These are phyloP conservation scores for Vitis hybrid DNA, from an alignment of 177 flowering plant species.

Conservation along the genomic window DNA sequence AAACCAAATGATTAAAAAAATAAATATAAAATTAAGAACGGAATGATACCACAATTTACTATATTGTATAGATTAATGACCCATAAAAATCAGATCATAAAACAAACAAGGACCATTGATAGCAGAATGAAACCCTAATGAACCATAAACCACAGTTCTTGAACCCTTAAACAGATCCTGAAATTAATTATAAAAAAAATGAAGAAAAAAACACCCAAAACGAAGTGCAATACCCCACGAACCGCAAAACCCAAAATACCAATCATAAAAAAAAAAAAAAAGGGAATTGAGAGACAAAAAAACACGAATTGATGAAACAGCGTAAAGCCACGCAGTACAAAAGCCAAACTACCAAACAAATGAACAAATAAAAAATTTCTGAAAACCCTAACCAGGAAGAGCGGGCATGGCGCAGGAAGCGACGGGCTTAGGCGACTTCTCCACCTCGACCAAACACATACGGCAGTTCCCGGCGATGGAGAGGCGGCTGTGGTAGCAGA, in stretches of 20 bases:
- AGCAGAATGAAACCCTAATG: background rate
- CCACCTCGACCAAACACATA: constrained; percentile 99
- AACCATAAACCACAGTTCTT: background rate
- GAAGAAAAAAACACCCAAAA: background rate
- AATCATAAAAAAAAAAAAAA: background rate
- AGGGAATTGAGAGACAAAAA: background rate
- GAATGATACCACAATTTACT: no score
- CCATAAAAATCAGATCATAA: background rate
- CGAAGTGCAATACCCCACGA: background rate
- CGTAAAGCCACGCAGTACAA: background rate
- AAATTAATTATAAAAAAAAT: background rate
- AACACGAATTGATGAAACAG: background rate
- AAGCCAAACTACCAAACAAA: background rate
- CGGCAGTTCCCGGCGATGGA: constrained; percentile 98
- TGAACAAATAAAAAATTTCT: background rate
- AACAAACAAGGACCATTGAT: constrained; percentile 1
- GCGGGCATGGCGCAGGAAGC: constrained; percentile 99
- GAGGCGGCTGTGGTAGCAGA: constrained; percentile 86
- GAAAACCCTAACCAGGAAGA: constrained; percentile 67
- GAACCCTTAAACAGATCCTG: background rate
- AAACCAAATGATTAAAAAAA: no score
- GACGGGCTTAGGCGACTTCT: constrained; percentile 98
- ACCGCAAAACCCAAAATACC: background rate
- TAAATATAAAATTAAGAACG: no score
- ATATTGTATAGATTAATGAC: no score